phyloP scores from a whole-genome alignment of 2,329 filamentous ascomycete genomes.

The Colletotrichum tropicicola region DNA sequence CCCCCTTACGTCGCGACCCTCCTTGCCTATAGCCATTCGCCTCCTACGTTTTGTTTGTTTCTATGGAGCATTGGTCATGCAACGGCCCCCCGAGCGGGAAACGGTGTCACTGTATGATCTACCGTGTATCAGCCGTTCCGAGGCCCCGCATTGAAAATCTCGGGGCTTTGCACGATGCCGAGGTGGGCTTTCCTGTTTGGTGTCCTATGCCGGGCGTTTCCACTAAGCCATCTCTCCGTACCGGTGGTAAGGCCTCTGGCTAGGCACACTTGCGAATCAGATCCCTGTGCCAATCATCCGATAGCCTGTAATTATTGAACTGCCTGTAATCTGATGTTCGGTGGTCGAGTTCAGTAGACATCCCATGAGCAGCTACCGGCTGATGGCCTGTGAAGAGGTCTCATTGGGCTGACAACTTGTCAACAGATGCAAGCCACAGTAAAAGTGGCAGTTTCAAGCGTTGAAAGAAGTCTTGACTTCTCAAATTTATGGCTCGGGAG shows the following conservation, averaged over 20 bases:
- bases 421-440: no score
- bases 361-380: no score
- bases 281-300: no score
- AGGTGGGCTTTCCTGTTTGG: neutral
- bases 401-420: no score
- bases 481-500: no score
- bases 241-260: neutral
- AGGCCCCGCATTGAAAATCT: neutral
- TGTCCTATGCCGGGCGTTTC: neutral
- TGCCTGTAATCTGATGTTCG: no score
- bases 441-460: no score
- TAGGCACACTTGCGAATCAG: no score
- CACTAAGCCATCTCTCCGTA: neutral
- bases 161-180: neutral
- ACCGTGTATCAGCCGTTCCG: neutral
- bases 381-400: no score
- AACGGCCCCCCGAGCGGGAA: neutral
- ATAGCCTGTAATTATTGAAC: no score
- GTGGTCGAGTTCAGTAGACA: no score
- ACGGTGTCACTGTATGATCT: neutral
- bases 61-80: neutral
- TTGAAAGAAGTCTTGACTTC: no score
- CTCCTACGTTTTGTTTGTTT: conserved; percentile 11
- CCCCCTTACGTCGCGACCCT: neutral
- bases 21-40: neutral